Evolutionary conservation across 164 flowering plant genomes (phyloP), one percentile per base, ranked within the genome.

Genomic region (Sextonia rubra): DNA sequence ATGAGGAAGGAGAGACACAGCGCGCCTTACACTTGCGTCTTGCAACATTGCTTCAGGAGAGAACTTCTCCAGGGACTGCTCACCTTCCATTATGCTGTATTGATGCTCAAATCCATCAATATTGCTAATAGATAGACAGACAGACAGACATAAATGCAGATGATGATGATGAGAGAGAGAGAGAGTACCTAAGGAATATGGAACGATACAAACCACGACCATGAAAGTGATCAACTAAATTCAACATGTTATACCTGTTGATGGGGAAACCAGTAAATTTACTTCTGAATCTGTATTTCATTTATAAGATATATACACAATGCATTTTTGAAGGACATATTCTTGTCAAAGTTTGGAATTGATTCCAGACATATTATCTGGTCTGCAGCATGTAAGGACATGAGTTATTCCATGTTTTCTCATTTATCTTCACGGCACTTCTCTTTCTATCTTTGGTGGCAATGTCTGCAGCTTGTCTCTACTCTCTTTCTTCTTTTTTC

Each of bases 1-100:
- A 22, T 80, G 89, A 73, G 97, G 94, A 65, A 92, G 78, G 66
- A 87, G 84, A 68, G 89, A 77, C 76, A 79, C 89, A 18, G 90
- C 90, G 75, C 72, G 70, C 75, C 71, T 80, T 32, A 48, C 58
- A 55, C 75, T 82, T 63, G 87, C 85, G 22, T 93, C 89, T 74
- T 83, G 88, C 52, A 90, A 81, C 80, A 84, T 66, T 70, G 85
- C 67, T 84, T 91, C 98, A 17, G 98, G 99, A 74, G 99, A 95
- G 81, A 83, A 91, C 47, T 56, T 68, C 52, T 44, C 70, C 73
- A 94, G 79, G 15, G 89, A 88, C 71, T 89, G 73, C 76, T 90
- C 92, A 64, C 99, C 99, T 79, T 90, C 98, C 97, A 94, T 94
- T 73, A 94, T 92, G 87, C 98, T 94, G 90, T 17, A 75, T 49